These are phyloP conservation scores for Teratosphaeria viscida DNA, from an alignment of 2,329 filamentous ascomycete species.

Conservation along the genomic window DNA sequence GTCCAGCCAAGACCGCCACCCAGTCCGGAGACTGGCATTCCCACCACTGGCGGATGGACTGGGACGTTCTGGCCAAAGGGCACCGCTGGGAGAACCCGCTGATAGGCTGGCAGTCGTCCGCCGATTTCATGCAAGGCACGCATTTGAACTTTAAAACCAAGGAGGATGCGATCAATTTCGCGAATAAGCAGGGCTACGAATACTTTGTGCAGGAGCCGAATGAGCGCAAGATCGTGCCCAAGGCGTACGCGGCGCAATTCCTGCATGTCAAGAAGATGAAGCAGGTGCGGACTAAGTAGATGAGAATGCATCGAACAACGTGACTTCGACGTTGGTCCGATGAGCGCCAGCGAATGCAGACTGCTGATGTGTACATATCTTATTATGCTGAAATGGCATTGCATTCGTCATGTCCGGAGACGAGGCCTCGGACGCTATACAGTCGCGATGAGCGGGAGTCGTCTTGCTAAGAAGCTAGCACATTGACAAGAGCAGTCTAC, in stretches of 20 bases:
- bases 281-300: conserved; percentile 68
- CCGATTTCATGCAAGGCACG: conserved; percentile 89
- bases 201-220: conserved; percentile 98
- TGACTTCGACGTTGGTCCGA: neutral
- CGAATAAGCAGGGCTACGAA: conserved; percentile 98
- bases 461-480: too few relatives aligned
- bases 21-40: conserved; percentile 84
- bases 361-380: neutral
- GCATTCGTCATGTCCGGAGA: neutral
- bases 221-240: conserved; percentile 70
- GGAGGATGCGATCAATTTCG: conserved; percentile 89
- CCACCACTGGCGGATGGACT: conserved; percentile 93
- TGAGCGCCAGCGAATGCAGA: neutral
- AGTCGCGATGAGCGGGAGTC: too few relatives aligned
- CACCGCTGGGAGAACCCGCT: conserved; percentile 97
- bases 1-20: conserved; percentile 84
- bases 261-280: conserved; percentile 81
- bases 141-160: conserved; percentile 82
- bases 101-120: conserved; percentile 98
- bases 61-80: conserved; percentile 85
- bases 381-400: neutral
- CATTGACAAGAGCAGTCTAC: too few relatives aligned
- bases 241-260: conserved; percentile 97
- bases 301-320: neutral
- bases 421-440: too few relatives aligned